Base-by-base conservation (phyloP, 768 basidiomycete species). In the Mycena floridula region DNA sequence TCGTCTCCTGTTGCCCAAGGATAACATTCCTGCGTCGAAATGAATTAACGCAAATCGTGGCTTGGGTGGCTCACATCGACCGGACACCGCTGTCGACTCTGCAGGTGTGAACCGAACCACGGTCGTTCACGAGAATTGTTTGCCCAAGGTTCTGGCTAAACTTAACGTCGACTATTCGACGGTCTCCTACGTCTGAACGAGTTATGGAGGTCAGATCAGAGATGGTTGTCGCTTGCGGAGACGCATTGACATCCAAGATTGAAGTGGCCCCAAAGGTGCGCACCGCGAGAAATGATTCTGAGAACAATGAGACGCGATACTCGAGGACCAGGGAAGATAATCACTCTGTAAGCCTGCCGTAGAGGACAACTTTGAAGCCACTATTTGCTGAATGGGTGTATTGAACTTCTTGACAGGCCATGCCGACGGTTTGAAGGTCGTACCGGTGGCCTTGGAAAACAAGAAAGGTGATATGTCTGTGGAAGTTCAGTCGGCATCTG, bases 311-410 rank as follows among this genome's bases (percentile, higher is more conserved):
- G 23, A 12, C 48, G 37, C 37, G 25, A 46, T 56, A 48, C 43
- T 26, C 50, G 41, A 24, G 50, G 42, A 37, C 9, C 47, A 15
- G 12, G n/a, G 21, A 20, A 25, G 15, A 36, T 32, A 15, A 40
- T 38, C 5, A 22, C 13, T 20, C 30, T 25, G 25, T 36, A 21
- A 26, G 40, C 30, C 27, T 37, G 37, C 26, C 27, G 22, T 40
- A 5, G 20, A 12, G n/a, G 28, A 37, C 21, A 28, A 20, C 12
- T 55, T 50, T 3, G 69, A 64, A n/a, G 69, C 54, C 5, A 63
- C 59, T 38, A 89, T 65, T 51, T 89, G 87, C 42, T 70, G 68
- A 42, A 90, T 85, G 11, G 87, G 85, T 2, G 85, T 86, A 16
- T 73, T 61, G 48, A 86, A 87, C 2, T 63, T 61, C 47, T 64